Evolutionary conservation across 1,139 yeast genomes (phyloP), one percentile per base, ranked within the genome.

Genomic region (Trichomonascaceae sp.): DNA sequence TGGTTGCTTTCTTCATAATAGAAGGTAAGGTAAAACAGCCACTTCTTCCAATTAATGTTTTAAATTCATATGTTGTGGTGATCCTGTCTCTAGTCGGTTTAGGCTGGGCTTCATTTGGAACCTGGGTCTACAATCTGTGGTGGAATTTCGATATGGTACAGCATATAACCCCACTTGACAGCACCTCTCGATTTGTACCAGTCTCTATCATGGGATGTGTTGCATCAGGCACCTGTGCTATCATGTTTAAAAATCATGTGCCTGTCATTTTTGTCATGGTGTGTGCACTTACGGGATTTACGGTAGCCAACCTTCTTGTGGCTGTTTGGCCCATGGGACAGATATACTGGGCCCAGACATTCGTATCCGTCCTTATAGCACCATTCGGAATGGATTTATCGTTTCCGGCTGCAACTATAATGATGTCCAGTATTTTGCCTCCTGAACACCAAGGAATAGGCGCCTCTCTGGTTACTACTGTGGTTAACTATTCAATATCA

Each of bases 311-410:
- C 17, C 57, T 75, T 2, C 55, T 81, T 20, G 67, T 75, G 65
- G 82, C 79, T 0, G 73, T 79, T 0, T 66, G 78, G 43, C 80
- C 80, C 0, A 70, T 70, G 1, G 68, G 73, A 27, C 81, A 80
- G 61, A 73, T 68, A 0, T 82, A 74, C 64, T 82, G 84, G 84
- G 75, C 76, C 1, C 81, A 78, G 55, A 73, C 76, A 48, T 81
- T 83, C 59, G 76, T 80, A 1, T 68, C 80, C 2, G 58, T 71
- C 41, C 48, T 80, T 1, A 60, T 82, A n/a, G 74, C 73, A 30
- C 78, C 83, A 0, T 75, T 78, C 60, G 87, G 85, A 0, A 81
- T 83, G 84, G 87, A 83, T 63, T 75, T 80, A 72, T 79, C 84
- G 51, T 83, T 82, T 65, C 87, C 88, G 0, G 80, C 87, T 0